Evolutionary conservation across 352 stramenopile genomes (phyloP), one percentile per base, ranked within the genome.

Genomic region (Phytophthora sp.): DNA sequence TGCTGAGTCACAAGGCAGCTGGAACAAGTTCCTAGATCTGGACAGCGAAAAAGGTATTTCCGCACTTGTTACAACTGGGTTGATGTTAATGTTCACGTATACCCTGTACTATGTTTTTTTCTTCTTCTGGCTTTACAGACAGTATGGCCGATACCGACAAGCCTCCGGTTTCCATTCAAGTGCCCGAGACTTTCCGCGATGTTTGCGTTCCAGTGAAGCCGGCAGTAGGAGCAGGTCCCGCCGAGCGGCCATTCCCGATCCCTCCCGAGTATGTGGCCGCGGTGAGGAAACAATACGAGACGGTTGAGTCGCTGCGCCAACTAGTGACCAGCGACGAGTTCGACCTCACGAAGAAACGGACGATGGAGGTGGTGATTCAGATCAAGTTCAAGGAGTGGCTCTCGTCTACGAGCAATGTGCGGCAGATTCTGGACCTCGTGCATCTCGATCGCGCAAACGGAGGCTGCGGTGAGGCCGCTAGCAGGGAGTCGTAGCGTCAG

Each of bases 311-410:
- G 33, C 72, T 95, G 29, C 83, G 86, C 12, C 74, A 83, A 29
- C 65, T 95, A 51, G 80, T 95, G 55, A 79, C 74, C 3, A 91
- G 82, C 62, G 84, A 95, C 46, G 86, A 95, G 69, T 93, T 95
- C 47, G 86, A 95, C 55, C 30, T 91, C 49, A 63, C 80, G 35
- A 87, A 80, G 38, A 95, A 95, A 69, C 83, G 84, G 21, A 83
- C 80, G 39, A 89, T 95, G 75, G 85, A 95, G 63, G 80, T 82
- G 58, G 80, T 92, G 49, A 91, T 95, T 57, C 85, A 95, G 66
- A 66, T 82, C 53, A 83, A 81, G 27, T 94, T 94, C 63, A 93
- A 92, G 69, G 89, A 97, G 66, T 97, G 90, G 90, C 80, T 97
- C 15, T 86, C 88, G 15, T 69, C 84, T 8, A 94, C 89, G 16